Percentiles rank a stretch among this genome's conserved stretches.
Evolutionary conservation across 2,329 filamentous ascomycete genomes (phyloP).

Genomic region (Ascochyta fabae): DNA sequence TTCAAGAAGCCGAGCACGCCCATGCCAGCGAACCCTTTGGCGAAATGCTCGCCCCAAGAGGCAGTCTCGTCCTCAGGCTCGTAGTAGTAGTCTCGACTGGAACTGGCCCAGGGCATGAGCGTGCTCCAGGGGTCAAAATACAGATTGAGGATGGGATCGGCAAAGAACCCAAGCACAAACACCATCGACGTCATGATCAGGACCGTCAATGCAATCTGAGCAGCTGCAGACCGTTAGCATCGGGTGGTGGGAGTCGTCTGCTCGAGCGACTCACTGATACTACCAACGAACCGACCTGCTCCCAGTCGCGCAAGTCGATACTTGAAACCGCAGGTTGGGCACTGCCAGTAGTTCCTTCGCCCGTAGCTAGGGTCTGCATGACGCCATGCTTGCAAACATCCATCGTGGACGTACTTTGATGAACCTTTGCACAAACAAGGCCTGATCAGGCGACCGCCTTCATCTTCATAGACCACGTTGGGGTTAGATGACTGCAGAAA

Average conservation of each 20-base stretch:
- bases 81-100: slow-evolving; percentile 30
- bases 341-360: slow-evolving; percentile 80
- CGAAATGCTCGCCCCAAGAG: slow-evolving; percentile 82
- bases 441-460: slow-evolving; percentile 78
- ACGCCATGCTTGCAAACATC: slow-evolving; percentile 84
- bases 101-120: slow-evolving; percentile 45
- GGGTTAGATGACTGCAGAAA: slow-evolving; percentile 62
- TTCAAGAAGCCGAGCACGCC: slow-evolving; percentile 87
- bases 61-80: slow-evolving; percentile 45
- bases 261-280: slow-evolving; percentile 46
- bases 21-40: slow-evolving; percentile 88
- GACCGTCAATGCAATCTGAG: slow-evolving; percentile 75
- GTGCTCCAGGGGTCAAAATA: slow-evolving; percentile 75
- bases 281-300: slow-evolving; percentile 69
- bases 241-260: not conserved
- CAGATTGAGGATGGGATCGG: slow-evolving; percentile 88
- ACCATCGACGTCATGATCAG: slow-evolving; percentile 73
- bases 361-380: slow-evolving; percentile 70
- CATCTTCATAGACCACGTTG: slow-evolving; percentile 72
- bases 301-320: slow-evolving; percentile 80
- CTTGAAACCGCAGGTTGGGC: slow-evolving; percentile 83
- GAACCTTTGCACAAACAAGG: slow-evolving; percentile 95
- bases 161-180: slow-evolving; percentile 87
- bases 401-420: slow-evolving; percentile 92
- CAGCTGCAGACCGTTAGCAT: slow-evolving; percentile 44